Base-by-base conservation (phyloP, 805 yeast species). In the Ogataea populi-albae region DNA sequence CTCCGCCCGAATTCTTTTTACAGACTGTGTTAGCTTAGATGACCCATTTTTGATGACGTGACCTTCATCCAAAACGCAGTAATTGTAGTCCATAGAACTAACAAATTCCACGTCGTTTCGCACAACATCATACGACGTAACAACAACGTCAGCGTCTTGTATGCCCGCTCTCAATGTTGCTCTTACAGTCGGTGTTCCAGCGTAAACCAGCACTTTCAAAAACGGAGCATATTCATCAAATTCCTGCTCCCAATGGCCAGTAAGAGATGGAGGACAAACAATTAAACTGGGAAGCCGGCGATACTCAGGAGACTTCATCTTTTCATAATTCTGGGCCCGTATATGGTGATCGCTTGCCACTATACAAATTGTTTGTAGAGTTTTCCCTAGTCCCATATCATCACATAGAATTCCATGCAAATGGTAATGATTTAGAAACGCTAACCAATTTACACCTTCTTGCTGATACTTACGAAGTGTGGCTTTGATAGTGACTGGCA, bases 181-280 rank as follows among this genome's bases (percentile, higher is more conserved):
- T 53, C 99, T 72, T 2, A 72, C 64, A 4, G 82, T 64, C 3
- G 98, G 98, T 4, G 87, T 80, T n/a, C 99, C 98, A 15, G 94
- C 96, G 61, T 91, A 91, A 3, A 87, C 93, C 18, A 86, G 57
- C 4, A 86, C 84, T 28, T 75, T 79, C 64, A 93, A 67, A 46
- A 84, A 83, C 28, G 98, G 96, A 0, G 97, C 85, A 59, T 88
- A 93, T 44, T 85, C 88, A 42, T 77, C 75, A 47, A 93, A 69
- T 61, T 93, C 99, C 57, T 87, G 96, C 57, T 87, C 95, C 99
- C 99, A 93, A 62, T 93, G 99, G 16, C 99, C 98, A 2, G 97
- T 89, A 49, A 93, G 74, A 1, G 98, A 87, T 0, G 99, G 97
- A 1, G 99, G 99, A 65, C 98, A 93, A 12, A 93, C 75, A 32